Evolutionary conservation across 192 early-diverging fungal species (phyloP), one percentile per base, ranked within the genome.

Genomic region (Coemansia sp.): DNA sequence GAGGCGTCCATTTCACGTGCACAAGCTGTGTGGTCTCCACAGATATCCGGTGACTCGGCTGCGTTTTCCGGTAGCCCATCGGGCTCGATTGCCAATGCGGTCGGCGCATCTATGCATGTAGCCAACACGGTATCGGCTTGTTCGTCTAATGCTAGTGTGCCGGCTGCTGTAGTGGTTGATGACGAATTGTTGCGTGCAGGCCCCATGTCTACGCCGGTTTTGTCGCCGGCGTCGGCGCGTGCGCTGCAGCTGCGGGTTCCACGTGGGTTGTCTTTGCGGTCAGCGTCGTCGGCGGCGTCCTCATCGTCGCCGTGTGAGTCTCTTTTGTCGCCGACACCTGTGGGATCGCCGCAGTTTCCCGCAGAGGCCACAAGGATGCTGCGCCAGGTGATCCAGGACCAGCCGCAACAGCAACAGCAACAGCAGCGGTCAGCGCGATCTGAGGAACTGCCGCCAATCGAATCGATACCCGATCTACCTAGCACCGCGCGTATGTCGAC

Each of bases 21-120:
- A 51, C 81, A 83, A 39, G 81, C 71, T 9, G 48, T 83, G 51
- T 83, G 81, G 81, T 83, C 81, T 45, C 81, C 81, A 20, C 81
- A 83, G 66, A 72, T 78, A 57, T 57, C 55, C 12, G 60, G 52
- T 9, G 57, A 64, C 28, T 61, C 76, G 17, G 60, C 74, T 11
- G 45, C 75, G n/a, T 76, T 76, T 66, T 57, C 55, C 60, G 12
- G 62, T 62, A 34, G 59, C 61, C 45, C 45, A 15, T 5, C 45
- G 8, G 45, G 45, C 45, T 48, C 45, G 8, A 58, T 61, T 4
- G 52, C 68, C 3, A 51, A 17, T 7, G 55, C 54, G 55, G 65
- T 55, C 15, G 37, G 64, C 35, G 62, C 62, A 28, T 22, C 39
- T 18, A 17, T 45, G 34, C 48, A 39, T 34, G 39, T 11, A 11